A percentile compares a stretch with the other conserved stretches of the same genome.
Conservation (phyloP, 1,139 yeast genomes). For the Yamadazyma sp. region DNA sequence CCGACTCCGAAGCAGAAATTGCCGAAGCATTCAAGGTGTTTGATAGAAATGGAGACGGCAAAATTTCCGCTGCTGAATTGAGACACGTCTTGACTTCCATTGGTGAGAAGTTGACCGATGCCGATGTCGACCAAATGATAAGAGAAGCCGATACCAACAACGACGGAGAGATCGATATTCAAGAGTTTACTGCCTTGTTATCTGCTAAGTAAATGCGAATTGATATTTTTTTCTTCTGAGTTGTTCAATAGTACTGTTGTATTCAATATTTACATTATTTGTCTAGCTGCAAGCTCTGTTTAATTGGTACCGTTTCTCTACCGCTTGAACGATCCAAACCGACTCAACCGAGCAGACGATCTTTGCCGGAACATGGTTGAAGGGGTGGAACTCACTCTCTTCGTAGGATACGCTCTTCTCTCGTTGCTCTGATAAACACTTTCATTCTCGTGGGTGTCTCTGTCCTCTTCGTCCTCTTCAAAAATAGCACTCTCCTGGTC, state of each 20-base stretch:
- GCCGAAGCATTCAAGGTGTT: constrained; percentile 97
- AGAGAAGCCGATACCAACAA: constrained; percentile 94
- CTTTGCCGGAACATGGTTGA: constrained; percentile 18
- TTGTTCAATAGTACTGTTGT: background rate
- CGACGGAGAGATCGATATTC: constrained; percentile 94
- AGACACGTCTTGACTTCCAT: constrained; percentile 95
- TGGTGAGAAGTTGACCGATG: constrained; percentile 93
- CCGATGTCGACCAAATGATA: constrained; percentile 95
- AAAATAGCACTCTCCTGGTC: constrained; percentile 32
- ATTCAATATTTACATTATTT: background rate
- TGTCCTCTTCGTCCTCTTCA: constrained; percentile 18
- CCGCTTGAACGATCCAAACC: constrained; percentile 25
- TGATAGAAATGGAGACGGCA: constrained; percentile 93
- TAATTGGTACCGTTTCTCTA: too few relatives aligned
- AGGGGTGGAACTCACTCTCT: constrained; percentile 26
- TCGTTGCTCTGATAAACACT: constrained; percentile 18
- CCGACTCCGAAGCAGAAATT: constrained; percentile 95
- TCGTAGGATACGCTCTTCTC: constrained; percentile 34
- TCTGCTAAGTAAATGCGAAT: constrained; percentile 40
- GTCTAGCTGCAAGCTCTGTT: too few relatives aligned
- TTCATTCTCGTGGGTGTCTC: constrained; percentile 9
- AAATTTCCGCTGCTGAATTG: constrained; percentile 92
- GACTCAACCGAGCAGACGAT: constrained; percentile 20
- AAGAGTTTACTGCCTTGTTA: constrained; percentile 85
- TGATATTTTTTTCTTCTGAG: background rate